Percentiles rank a stretch among this genome's conserved stretches.
These are phyloP conservation scores for Coemansia asiatica DNA, from an alignment of 192 early-diverging fungal species.

Conservation along the genomic window DNA sequence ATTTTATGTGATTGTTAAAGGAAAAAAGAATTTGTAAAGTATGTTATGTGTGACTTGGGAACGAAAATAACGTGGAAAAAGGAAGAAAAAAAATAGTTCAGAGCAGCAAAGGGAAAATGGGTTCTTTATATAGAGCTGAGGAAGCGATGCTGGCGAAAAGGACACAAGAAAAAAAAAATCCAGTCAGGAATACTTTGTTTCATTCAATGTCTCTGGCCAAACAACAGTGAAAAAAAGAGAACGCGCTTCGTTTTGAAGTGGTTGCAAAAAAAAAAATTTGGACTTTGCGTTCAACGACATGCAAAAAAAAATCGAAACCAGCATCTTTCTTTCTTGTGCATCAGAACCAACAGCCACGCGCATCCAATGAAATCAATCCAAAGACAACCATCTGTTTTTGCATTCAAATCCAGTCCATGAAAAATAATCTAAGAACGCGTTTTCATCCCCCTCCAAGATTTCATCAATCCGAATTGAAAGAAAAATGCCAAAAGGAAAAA, in stretches of 20 bases:
- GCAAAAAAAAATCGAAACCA: constrained; percentile 4
- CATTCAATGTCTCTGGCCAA: background rate
- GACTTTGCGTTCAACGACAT: constrained; percentile 2
- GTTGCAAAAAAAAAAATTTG: background rate
- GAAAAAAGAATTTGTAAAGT: background rate
- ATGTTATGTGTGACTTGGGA: constrained; percentile 7
- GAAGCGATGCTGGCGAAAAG: background rate
- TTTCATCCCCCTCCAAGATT: no score
- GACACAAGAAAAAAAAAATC: constrained; percentile 16
- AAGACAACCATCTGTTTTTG: constrained; percentile 1
- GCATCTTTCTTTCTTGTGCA: background rate
- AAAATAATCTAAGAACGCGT: no score
- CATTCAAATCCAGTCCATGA: background rate
- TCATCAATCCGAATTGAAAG: no score
- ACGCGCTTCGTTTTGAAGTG: constrained; percentile 4
- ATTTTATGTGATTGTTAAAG: no score
- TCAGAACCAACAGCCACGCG: background rate
- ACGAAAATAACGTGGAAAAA: background rate
- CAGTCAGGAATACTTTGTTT: constrained; percentile 10
- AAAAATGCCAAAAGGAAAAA: background rate
- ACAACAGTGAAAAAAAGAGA: background rate
- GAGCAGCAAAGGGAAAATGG: background rate
- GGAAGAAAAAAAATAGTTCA: background rate
- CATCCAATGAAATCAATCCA: background rate
- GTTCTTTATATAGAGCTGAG: constrained; percentile 6